These are phyloP conservation scores for Eucalyptus melliodora DNA, from an alignment of 345 rosid genomes.

Conservation along the genomic window DNA sequence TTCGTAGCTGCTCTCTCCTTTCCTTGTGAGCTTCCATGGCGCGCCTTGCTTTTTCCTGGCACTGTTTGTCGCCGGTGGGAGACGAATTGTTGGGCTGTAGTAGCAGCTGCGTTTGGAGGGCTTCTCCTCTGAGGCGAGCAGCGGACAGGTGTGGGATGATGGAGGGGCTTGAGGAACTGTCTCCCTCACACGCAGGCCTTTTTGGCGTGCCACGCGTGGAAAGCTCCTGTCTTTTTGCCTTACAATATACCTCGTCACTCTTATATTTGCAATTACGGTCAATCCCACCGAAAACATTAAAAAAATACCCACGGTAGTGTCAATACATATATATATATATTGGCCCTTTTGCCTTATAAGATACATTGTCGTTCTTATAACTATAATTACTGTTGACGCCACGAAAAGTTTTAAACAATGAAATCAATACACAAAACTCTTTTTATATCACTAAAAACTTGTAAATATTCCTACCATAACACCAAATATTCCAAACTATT, in stretches of 20 bases:
- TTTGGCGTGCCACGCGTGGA: background rate
- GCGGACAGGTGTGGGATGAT: background rate
- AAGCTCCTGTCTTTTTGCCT: background rate
- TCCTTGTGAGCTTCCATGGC: conserved; percentile 3
- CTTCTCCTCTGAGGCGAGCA: background rate
- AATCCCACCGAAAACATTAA: background rate
- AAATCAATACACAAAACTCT: background rate
- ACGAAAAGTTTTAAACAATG: background rate
- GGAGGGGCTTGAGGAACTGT: background rate
- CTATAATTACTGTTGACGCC: background rate
- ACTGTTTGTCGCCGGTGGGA: background rate
- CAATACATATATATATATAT: no score
- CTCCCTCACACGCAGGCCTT: background rate
- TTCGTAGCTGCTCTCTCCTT: background rate
- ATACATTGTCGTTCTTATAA: no score
- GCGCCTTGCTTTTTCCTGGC: background rate
- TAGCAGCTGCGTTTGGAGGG: background rate
- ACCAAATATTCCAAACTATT: background rate
- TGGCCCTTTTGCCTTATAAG: background rate
- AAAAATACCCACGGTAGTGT: background rate
- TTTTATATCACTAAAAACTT: background rate
- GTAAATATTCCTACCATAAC: background rate
- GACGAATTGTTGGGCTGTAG: background rate
- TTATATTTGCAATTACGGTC: background rate
- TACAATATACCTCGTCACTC: background rate